Conservation (phyloP, 805 yeast species). For the Wickerhamia fluorescens region DNA sequence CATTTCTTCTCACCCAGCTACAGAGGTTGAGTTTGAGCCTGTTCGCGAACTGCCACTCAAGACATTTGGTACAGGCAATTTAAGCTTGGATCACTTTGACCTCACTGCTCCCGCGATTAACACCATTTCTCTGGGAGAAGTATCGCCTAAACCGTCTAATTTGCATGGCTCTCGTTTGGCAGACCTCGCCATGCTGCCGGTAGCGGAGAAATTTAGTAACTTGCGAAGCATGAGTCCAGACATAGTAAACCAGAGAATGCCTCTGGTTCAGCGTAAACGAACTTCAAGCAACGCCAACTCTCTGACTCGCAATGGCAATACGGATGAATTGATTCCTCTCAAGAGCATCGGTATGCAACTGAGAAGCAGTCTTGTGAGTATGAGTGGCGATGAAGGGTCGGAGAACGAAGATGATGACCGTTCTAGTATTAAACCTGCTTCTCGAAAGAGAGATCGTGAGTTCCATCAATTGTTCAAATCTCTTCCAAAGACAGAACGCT, state of each 20-base stretch:
- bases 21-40: constrained; percentile 40
- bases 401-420: constrained; percentile 3
- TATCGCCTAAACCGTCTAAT: neutral
- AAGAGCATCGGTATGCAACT: constrained; percentile 2
- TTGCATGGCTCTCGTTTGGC: neutral
- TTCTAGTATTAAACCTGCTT: constrained; percentile 7
- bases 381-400: neutral
- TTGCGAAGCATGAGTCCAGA: neutral
- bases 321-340: constrained; percentile 2
- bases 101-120: constrained; percentile 1
- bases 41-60: constrained; percentile 40
- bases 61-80: constrained; percentile 44
- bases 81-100: constrained; percentile 27
- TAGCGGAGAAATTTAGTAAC: neutral
- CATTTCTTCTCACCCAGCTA: constrained; percentile 12
- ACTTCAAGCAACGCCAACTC: neutral
- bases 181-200: neutral
- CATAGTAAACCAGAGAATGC: neutral
- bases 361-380: constrained; percentile 1
- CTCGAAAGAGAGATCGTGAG: constrained; percentile 41
- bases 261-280: neutral
- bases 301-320: neutral
- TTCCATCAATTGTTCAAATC: constrained; percentile 71
- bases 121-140: neutral
- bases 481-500: constrained; percentile 59